phyloP scores from a whole-genome alignment of 176 grass and related monocot species.

The Oryza brachyantha region DNA sequence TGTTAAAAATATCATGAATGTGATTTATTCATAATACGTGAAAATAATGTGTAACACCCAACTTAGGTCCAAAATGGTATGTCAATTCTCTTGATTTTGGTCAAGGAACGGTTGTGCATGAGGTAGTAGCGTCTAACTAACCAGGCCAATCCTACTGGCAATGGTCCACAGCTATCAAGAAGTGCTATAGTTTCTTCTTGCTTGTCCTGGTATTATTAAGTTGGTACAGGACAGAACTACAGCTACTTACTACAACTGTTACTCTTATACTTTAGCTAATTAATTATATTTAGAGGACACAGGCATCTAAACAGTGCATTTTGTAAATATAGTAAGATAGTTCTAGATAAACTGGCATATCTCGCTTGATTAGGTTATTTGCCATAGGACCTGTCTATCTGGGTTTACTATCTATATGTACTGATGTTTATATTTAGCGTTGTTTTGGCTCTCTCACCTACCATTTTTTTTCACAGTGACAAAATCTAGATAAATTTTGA shows the following conservation, averaged over 20 bases:
- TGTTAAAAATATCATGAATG: not conserved
- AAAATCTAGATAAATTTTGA: too few species aligned
- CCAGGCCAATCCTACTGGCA: not conserved
- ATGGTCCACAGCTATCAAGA: constrained; percentile 8
- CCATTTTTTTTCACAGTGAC: too few species aligned
- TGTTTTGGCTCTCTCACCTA: too few species aligned
- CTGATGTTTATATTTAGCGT: too few species aligned
- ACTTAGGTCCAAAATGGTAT: not conserved
- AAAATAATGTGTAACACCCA: not conserved
- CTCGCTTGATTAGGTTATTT: too few species aligned
- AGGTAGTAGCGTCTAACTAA: not conserved
- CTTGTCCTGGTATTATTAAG: not conserved
- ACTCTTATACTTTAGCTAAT: constrained; percentile 11
- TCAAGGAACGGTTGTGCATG: not conserved
- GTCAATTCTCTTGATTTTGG: not conserved
- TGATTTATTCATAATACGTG: not conserved
- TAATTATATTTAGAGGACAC: not conserved
- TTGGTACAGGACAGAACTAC: constrained; percentile 22
- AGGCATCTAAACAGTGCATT: constrained; percentile 6
- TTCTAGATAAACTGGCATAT: too few species aligned
- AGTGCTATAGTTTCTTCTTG: not conserved
- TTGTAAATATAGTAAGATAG: too few species aligned
- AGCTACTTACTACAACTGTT: not conserved
- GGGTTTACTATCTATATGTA: too few species aligned
- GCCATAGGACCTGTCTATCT: too few species aligned